Conservation (phyloP, 495 filamentous ascomycete species). For the Podospora sp. region DNA sequence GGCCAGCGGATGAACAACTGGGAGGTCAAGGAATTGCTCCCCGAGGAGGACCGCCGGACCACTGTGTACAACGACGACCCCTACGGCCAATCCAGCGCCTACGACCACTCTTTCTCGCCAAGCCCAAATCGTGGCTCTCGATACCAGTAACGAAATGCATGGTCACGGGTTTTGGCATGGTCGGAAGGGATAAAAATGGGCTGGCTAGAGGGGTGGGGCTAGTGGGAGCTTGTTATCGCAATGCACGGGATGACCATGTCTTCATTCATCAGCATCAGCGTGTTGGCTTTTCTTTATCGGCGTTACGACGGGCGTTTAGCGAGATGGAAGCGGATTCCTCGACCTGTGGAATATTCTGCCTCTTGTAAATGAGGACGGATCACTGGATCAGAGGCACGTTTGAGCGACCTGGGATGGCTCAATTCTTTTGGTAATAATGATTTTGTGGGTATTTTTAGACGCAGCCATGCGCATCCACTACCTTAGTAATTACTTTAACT, state of each 20-base stretch:
- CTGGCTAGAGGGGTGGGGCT: not conserved
- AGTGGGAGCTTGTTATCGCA: not conserved
- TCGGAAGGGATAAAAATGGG: not conserved
- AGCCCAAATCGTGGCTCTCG: conserved; percentile 42
- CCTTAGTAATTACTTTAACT: conserved; percentile 1
- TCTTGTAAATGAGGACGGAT: not conserved
- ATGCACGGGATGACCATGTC: conserved; percentile 13
- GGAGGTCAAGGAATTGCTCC: conserved; percentile 93
- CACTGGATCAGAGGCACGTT: not conserved
- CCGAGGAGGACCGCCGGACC: conserved; percentile 82
- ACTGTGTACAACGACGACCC: conserved; percentile 75
- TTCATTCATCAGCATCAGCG: conserved; percentile 31
- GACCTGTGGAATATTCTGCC: not conserved
- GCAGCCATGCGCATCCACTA: conserved; percentile 7
- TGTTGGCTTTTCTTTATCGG: conserved; percentile 24
- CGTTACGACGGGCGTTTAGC: conserved; percentile 12
- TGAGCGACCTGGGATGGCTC: conserved; percentile 4
- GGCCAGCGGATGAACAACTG: conserved; percentile 94
- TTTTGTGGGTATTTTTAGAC: conserved; percentile 15
- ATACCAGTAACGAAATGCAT: conserved; percentile 16
- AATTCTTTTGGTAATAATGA: conserved; percentile 12
- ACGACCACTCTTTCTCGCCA: conserved; percentile 48
- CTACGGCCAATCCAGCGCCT: conserved; percentile 46
- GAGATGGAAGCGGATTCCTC: not conserved
- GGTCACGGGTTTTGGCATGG: not conserved